Conservation (phyloP, 441 rosid genomes). For the Corymbia calophylla region DNA sequence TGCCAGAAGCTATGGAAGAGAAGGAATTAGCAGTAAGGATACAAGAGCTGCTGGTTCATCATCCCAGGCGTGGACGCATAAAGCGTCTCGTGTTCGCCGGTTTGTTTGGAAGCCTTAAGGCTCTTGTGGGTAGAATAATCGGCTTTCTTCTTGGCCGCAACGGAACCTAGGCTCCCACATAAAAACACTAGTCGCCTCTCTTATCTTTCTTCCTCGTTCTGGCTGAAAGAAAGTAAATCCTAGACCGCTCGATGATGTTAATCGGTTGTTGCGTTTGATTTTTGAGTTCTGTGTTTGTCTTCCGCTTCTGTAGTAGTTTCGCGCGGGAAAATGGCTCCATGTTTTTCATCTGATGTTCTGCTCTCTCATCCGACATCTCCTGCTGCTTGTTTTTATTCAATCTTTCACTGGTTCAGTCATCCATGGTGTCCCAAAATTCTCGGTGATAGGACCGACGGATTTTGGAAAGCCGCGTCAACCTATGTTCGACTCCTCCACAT, state of each 20-base stretch:
- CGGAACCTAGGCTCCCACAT: not conserved
- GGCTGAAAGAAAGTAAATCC: not conserved
- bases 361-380: not conserved
- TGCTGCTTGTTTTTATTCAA: not conserved
- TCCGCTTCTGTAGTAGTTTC: not conserved
- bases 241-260: not conserved
- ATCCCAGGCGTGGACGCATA: not conserved
- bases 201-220: not conserved
- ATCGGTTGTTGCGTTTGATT: not conserved
- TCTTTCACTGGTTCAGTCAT: not conserved
- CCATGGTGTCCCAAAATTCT: not conserved
- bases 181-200: not conserved
- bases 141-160: not conserved
- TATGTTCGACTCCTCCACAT: rapidly evolving
- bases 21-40: not conserved
- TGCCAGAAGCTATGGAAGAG: not conserved
- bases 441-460: not conserved
- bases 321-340: not conserved
- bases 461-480: not conserved
- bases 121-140: not conserved
- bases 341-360: not conserved
- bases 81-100: not conserved
- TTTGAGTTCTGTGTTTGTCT: not conserved
- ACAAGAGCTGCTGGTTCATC: not conserved
- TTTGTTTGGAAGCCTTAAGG: not conserved